These are phyloP conservation scores for Diospyros lotus DNA, from an alignment of 148 eudicot genomes.

Conservation along the genomic window DNA sequence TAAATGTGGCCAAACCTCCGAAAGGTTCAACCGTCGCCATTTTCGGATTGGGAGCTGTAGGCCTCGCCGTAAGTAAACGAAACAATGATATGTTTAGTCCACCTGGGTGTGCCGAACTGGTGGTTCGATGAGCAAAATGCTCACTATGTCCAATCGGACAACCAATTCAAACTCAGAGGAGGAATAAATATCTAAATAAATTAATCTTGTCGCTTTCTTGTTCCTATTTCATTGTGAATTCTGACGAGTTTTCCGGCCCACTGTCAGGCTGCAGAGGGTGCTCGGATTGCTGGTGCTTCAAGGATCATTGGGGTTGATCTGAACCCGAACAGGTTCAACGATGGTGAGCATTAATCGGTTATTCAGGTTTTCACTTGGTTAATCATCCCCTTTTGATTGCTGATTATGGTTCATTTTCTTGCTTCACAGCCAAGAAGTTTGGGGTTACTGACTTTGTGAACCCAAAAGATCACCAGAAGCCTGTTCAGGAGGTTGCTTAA, in stretches of 20 bases:
- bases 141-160: too few species aligned
- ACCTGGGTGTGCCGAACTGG: too few species aligned
- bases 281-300: conserved; percentile 35
- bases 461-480: conserved; percentile 43
- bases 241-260: background rate
- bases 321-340: conserved; percentile 27
- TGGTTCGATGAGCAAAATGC: too few species aligned
- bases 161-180: too few species aligned
- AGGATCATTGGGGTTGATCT: conserved; percentile 37
- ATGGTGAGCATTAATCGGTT: conserved; percentile 23
- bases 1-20: conserved; percentile 77
- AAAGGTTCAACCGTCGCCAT: conserved; percentile 71
- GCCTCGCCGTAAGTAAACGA: conserved; percentile 56
- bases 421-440: conserved; percentile 36
- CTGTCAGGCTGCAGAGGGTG: conserved; percentile 42
- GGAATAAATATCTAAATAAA: background rate
- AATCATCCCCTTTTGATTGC: background rate
- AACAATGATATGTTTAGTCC: too few species aligned
- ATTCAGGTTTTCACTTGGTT: background rate
- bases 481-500: conserved; percentile 35
- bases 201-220: background rate
- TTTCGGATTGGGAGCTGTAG: conserved; percentile 78
- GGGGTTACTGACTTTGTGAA: conserved; percentile 44
- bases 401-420: background rate
- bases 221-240: background rate